A percentile compares a stretch with the other conserved stretches of the same genome.
phyloP scores from a whole-genome alignment of 306 rosid species.

The Malus sieversii region DNA sequence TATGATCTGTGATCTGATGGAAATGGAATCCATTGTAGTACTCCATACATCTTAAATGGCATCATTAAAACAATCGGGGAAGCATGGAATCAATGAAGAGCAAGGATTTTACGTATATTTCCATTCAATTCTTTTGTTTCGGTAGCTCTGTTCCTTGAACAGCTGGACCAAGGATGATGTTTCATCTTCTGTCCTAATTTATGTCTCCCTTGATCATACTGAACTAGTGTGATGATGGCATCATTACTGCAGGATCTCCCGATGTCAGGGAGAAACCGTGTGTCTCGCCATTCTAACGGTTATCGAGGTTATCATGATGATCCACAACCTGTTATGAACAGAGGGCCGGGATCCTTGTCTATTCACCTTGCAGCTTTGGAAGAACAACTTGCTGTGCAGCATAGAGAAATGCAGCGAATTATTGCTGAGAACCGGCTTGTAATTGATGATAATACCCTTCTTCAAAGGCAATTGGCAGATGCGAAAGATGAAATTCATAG shows the following conservation, averaged over 20 bases:
- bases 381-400: conserved; percentile 41
- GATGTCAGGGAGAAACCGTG: conserved; percentile 37
- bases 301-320: conserved; percentile 29
- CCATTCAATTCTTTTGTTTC: background rate
- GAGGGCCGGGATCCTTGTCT: conserved; percentile 16
- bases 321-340: conserved; percentile 21
- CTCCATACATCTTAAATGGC: background rate
- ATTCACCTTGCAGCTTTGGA: conserved; percentile 38
- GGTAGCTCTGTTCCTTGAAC: background rate
- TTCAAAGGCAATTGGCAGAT: conserved; percentile 35
- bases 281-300: conserved; percentile 28
- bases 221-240: conserved; percentile 4
- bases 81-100: background rate
- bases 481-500: conserved; percentile 42
- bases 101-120: background rate
- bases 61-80: background rate
- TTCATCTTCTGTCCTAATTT: background rate
- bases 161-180: background rate
- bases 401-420: conserved; percentile 32
- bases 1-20: background rate
- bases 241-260: conserved; percentile 26
- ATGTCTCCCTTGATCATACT: background rate
- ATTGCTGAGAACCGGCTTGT: conserved; percentile 33
- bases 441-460: conserved; percentile 36
- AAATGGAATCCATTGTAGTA: background rate